A percentile compares a stretch with the other conserved stretches of the same genome.
Evolutionary conservation across 1,139 yeast species (phyloP).

Genomic region (Taiozyma sp.): DNA sequence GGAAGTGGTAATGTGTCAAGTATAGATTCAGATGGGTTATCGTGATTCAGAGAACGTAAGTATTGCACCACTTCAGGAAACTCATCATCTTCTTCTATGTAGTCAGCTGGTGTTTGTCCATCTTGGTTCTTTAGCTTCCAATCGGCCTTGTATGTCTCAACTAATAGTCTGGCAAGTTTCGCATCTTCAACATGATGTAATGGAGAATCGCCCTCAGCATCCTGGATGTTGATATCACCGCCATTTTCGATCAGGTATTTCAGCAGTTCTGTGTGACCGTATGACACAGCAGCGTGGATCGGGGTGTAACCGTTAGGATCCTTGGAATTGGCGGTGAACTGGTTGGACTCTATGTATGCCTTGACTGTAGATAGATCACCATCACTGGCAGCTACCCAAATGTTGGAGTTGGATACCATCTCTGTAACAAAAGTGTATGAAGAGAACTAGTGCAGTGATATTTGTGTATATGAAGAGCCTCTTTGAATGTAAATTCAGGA

Average conservation of each 20-base stretch:
- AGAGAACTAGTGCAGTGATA: not conserved
- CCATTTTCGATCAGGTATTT: constrained; percentile 51
- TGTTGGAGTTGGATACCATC: constrained; percentile 34
- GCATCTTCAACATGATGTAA: constrained; percentile 83
- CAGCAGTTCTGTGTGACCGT: constrained; percentile 73
- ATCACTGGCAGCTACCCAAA: constrained; percentile 96
- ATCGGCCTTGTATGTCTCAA: constrained; percentile 68
- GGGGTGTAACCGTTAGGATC: constrained; percentile 97
- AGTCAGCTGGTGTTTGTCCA: constrained; percentile 65
- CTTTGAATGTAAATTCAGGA: not conserved
- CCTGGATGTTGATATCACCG: constrained; percentile 81
- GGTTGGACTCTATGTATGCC: constrained; percentile 45
- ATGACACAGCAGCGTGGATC: constrained; percentile 94
- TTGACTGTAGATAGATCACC: constrained; percentile 60
- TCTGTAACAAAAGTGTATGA: no score
- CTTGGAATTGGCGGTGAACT: constrained; percentile 60
- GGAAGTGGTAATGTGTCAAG: constrained; percentile 37
- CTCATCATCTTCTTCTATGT: constrained; percentile 80
- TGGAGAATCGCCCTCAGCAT: constrained; percentile 93
- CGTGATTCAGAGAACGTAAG: constrained; percentile 45
- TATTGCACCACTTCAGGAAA: constrained; percentile 73
- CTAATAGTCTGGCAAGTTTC: constrained; percentile 55
- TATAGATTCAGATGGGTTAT: constrained; percentile 19
- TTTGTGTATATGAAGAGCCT: not conserved
- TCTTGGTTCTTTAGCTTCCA: constrained; percentile 59